These are phyloP conservation scores for Colletotrichum navitas DNA, from an alignment of 2,329 filamentous ascomycete species.

Conservation along the genomic window DNA sequence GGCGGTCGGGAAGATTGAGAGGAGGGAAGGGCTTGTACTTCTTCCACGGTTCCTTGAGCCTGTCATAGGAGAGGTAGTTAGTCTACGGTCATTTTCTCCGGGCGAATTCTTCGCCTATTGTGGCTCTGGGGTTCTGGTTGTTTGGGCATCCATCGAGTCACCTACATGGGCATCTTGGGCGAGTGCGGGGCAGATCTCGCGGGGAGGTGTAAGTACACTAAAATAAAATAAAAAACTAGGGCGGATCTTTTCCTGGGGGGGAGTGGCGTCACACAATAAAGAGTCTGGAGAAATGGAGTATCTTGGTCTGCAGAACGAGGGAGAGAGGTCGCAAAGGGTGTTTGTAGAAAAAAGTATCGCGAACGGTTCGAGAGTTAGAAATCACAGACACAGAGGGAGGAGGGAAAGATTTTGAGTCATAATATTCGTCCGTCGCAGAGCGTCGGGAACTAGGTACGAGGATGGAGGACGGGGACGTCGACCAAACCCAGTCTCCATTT, in stretches of 20 bases:
- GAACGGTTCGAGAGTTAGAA: conserved; percentile 5
- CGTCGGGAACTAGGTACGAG: conserved; percentile 17
- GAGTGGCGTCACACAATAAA: conserved; percentile 19
- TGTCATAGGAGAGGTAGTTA: conserved; percentile 15
- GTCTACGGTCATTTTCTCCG: background rate
- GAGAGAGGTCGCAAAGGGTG: conserved; percentile 1
- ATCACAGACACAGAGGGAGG: conserved; percentile 7
- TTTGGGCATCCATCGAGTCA: conserved; percentile 22
- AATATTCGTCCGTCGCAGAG: conserved; percentile 27
- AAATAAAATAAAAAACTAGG: background rate
- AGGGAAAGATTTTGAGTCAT: conserved; percentile 36
- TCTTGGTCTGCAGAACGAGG: background rate
- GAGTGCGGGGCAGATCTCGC: conserved; percentile 31
- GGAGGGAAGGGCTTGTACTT: conserved; percentile 44
- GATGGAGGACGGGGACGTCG: conserved; percentile 10
- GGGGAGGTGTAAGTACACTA: conserved; percentile 15
- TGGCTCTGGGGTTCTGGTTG: background rate
- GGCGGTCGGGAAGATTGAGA: conserved; percentile 69
- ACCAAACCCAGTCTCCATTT: conserved; percentile 18
- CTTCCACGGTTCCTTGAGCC: conserved; percentile 42
- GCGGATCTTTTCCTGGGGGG: conserved; percentile 18
- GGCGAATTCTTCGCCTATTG: background rate
- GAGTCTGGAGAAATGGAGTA: background rate
- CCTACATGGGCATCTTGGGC: conserved; percentile 43
- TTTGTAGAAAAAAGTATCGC: conserved; percentile 16